Evolutionary conservation across 2,329 filamentous ascomycete genomes (phyloP), one percentile per base, ranked within the genome.

Genomic region (Sclerotinia trifoliorum): DNA sequence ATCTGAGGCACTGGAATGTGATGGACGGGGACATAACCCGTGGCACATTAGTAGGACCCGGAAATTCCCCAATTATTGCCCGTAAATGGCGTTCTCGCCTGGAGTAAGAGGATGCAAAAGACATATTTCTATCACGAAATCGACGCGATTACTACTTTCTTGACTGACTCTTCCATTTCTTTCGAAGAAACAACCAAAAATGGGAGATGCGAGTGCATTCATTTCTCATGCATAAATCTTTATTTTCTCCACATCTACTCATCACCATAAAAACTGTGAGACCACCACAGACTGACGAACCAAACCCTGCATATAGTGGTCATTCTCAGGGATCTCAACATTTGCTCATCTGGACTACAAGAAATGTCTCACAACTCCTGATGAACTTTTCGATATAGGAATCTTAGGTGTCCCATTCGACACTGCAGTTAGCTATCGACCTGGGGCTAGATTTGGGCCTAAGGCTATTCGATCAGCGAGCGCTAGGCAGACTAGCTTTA

Each of bases 391-490:
- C 74, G 90, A 93, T 76, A 90, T 93, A 73, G 90, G 85, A 69
- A 85, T 93, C 68, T 83, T 93, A 68, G 90, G 90, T 6, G 88
- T 85, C 0, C 90, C 90, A 0, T 93, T 93, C 74, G 90, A 93
- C 77, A 92, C 89, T 1, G 88, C 89, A 17, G 88, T 90, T 52
- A 87, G 83, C 73, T 92, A 91, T 78, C 83, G 90, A 67, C 88
- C 89, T 56, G 84, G 90, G 51, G 90, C 90, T 21, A 87, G 94
- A 11, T 97, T 97, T 77, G 94, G 94, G 0, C 94, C 94, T 46
- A 88, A 92, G 56, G 92, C 92, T 54, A 97, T 97, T 75, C 90
- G 94, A 67, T 89, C 91, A 51, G 93, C 92, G 52, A 94, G 92
- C 44, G 85, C 89, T 10, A 88, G 93, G 26, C 93, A 97, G 80